phyloP scores from a whole-genome alignment of 73 alveolate genomes.

The Durusdinium trenchii region DNA sequence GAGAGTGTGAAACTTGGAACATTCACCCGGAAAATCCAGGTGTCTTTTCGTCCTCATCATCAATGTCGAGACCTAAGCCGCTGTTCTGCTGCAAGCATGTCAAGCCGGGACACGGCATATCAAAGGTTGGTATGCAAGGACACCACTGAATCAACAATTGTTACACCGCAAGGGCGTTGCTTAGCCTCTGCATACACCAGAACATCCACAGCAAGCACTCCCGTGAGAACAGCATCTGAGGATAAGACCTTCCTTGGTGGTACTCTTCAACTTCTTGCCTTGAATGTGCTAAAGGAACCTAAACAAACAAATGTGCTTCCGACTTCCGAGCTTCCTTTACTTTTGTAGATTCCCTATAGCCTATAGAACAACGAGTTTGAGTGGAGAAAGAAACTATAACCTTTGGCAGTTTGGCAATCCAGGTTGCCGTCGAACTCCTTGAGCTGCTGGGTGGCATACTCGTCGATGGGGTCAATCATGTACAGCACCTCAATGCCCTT shows the following conservation, averaged over 20 bases:
- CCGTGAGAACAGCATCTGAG: neutral
- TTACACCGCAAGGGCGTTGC: too few species aligned
- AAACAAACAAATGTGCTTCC: too few species aligned
- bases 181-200: too few species aligned
- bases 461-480: constrained; percentile 99
- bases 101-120: too few species aligned
- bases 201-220: constrained; percentile 99
- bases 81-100: neutral
- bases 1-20: neutral
- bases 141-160: too few species aligned
- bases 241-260: constrained; percentile 99
- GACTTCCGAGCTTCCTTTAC: too few species aligned
- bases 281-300: too few species aligned
- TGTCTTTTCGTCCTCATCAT: constrained; percentile 92
- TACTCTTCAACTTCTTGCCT: constrained; percentile 98
- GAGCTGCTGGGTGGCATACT: constrained; percentile 99
- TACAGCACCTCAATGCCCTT: constrained; percentile 99
- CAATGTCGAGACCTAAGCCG: constrained; percentile 72
- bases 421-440: constrained; percentile 99
- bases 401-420: too few species aligned
- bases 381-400: too few species aligned
- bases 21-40: neutral
- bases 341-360: too few species aligned
- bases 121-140: too few species aligned
- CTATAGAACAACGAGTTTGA: too few species aligned